phyloP scores from a whole-genome alignment of 1,284 basidiomycete genomes.

The Austroboletus novae-zelandiae region DNA sequence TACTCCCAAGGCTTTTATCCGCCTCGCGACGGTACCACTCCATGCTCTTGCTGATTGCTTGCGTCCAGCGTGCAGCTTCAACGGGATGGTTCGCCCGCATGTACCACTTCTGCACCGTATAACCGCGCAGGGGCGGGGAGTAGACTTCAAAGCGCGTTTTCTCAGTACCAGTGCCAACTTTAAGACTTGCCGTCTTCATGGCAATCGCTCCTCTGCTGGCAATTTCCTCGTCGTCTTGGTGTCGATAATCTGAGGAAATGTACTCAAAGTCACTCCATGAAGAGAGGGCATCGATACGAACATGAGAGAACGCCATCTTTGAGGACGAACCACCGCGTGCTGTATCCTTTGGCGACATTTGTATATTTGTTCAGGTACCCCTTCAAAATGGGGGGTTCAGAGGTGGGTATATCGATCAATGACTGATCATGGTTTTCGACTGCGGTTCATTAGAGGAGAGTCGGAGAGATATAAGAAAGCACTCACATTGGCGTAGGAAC shows the following conservation, averaged over 20 bases:
- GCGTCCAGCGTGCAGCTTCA: conserved; percentile 85
- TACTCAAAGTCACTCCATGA: conserved; percentile 2
- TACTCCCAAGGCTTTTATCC: conserved; percentile 13
- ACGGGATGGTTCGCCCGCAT: conserved; percentile 89
- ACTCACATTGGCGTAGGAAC: conserved; percentile 81
- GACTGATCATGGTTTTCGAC: conserved; percentile 80
- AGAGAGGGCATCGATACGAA: conserved; percentile 36
- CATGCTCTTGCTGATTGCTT: conserved; percentile 72
- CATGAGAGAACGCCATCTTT: conserved; percentile 84
- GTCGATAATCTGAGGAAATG: conserved; percentile 73
- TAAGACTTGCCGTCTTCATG: conserved; percentile 77
- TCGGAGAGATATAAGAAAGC: background rate
- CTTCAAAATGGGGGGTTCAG: conserved; percentile 65
- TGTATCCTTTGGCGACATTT: conserved; percentile 89
- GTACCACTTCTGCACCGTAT: conserved; percentile 74
- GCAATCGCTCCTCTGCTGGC: conserved; percentile 88
- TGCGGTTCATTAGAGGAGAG: conserved; percentile 28
- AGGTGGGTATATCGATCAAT: conserved; percentile 47
- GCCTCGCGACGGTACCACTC: conserved; percentile 52
- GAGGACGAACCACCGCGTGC: conserved; percentile 93
- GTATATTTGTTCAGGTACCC: conserved; percentile 90
- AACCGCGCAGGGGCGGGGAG: conserved; percentile 52
- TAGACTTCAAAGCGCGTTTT: conserved; percentile 84
- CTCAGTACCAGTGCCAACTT: conserved; percentile 41
- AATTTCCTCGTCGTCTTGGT: conserved; percentile 88